phyloP scores from a whole-genome alignment of 768 basidiomycete genomes.

The Pleurotus giganteus region DNA sequence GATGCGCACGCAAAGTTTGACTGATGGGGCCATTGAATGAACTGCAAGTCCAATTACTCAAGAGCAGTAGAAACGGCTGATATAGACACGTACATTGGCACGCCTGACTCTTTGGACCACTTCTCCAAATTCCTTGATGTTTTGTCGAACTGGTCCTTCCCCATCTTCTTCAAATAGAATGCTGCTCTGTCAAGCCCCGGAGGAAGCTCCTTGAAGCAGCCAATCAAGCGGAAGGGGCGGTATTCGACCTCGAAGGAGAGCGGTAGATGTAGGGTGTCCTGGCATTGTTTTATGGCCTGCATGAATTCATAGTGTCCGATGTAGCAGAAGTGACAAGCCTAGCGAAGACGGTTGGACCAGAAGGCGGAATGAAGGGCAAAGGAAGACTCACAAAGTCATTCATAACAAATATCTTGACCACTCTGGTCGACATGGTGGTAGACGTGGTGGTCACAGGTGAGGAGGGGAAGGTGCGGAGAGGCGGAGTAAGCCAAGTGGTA shows the following conservation, averaged over 20 bases:
- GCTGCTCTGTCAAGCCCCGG: constrained; percentile 38
- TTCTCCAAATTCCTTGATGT: constrained; percentile 42
- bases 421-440: constrained; percentile 36
- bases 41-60: neutral
- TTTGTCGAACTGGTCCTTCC: constrained; percentile 51
- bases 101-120: constrained; percentile 55
- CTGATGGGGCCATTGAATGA: constrained; percentile 58
- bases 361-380: neutral
- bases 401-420: constrained; percentile 63
- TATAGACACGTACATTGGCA: constrained; percentile 47
- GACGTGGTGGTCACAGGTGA: neutral
- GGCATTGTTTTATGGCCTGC: constrained; percentile 45
- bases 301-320: constrained; percentile 52
- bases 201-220: constrained; percentile 33
- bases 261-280: constrained; percentile 45
- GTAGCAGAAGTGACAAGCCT: constrained; percentile 54
- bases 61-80: neutral
- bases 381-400: constrained; percentile 55
- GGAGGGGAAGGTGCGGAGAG: neutral
- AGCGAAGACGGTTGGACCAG: neutral
- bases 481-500: neutral
- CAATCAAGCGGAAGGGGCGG: constrained; percentile 49
- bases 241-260: constrained; percentile 51
- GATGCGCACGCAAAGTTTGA: constrained; percentile 69
- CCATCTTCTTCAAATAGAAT: constrained; percentile 46